Percentiles rank a stretch among this genome's conserved stretches.
These are phyloP conservation scores for Linnemannia elongata DNA, from an alignment of 192 early-diverging fungal species.

Conservation along the genomic window DNA sequence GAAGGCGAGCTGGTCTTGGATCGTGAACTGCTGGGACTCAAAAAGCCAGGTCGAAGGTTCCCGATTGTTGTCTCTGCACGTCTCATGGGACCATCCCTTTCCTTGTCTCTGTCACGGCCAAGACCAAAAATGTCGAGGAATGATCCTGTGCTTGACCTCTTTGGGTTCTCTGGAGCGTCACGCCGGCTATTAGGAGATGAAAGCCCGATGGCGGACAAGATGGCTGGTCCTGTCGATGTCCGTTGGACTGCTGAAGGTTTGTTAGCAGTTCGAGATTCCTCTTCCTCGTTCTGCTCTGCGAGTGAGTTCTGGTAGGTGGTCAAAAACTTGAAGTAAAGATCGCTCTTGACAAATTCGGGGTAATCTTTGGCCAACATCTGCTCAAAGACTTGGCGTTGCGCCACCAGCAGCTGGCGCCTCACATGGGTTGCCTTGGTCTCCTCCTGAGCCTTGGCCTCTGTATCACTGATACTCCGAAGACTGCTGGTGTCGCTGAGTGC, in stretches of 20 bases:
- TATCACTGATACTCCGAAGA: constrained; percentile 6
- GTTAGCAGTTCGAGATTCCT: background rate
- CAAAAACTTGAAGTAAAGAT: constrained; percentile 75
- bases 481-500: constrained; percentile 30
- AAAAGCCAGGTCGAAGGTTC: constrained; percentile 22
- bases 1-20: constrained; percentile 32
- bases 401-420: constrained; percentile 48
- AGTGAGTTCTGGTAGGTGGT: constrained; percentile 64
- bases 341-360: constrained; percentile 70
- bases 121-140: constrained; percentile 53
- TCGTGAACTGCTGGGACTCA: constrained; percentile 12
- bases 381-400: constrained; percentile 75
- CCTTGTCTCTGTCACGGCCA: constrained; percentile 49
- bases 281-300: constrained; percentile 25
- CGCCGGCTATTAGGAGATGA: background rate
- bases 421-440: constrained; percentile 24
- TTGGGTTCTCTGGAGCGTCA: constrained; percentile 16
- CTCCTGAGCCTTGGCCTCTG: constrained; percentile 18
- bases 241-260: constrained; percentile 2
- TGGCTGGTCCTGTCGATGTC: constrained; percentile 10
- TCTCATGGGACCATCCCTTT: background rate
- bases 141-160: constrained; percentile 48
- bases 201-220: constrained; percentile 32
- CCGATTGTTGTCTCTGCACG: constrained; percentile 27
- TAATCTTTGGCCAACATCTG: constrained; percentile 73